Percentiles rank a stretch among this genome's conserved stretches.
Conservation (phyloP, 495 filamentous ascomycete species). For the Aspergillus campestris region DNA sequence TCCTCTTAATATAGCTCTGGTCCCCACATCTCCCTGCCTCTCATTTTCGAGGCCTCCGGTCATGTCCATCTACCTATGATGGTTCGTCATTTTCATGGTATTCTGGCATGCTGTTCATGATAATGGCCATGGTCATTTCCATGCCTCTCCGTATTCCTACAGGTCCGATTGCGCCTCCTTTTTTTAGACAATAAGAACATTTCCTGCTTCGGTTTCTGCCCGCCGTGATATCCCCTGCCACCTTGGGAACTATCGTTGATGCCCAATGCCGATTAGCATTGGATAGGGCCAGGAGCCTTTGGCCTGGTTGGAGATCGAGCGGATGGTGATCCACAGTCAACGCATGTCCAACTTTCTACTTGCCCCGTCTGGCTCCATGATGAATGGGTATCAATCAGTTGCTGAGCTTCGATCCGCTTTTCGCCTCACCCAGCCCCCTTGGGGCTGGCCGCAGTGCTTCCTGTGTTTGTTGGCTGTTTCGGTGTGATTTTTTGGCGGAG, state of each 20-base stretch:
- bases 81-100: no score
- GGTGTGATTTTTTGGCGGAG: conserved; percentile 4
- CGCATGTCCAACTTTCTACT: no score
- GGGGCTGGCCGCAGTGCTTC: conserved; percentile 14
- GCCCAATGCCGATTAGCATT: conserved; percentile 29
- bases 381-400: conserved; percentile 26
- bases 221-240: conserved; percentile 13
- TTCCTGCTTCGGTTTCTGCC: neutral
- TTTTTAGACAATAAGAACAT: neutral
- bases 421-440: conserved; percentile 14
- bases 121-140: neutral
- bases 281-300: conserved; percentile 25
- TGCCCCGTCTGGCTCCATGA: conserved; percentile 3
- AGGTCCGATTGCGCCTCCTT: neutral
- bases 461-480: conserved; percentile 8
- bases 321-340: no score
- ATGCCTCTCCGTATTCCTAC: conserved; percentile 4
- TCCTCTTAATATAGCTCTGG: conserved; percentile 18
- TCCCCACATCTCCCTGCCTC: conserved; percentile 11
- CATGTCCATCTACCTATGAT: conserved; percentile 3
- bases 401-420: conserved; percentile 20
- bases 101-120: no score
- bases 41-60: conserved; percentile 4
- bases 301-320: conserved; percentile 13
- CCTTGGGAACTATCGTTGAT: conserved; percentile 25